Evolutionary conservation across 495 filamentous ascomycete genomes (phyloP), one percentile per base, ranked within the genome.

Genomic region (Penicillium bovifimosum): DNA sequence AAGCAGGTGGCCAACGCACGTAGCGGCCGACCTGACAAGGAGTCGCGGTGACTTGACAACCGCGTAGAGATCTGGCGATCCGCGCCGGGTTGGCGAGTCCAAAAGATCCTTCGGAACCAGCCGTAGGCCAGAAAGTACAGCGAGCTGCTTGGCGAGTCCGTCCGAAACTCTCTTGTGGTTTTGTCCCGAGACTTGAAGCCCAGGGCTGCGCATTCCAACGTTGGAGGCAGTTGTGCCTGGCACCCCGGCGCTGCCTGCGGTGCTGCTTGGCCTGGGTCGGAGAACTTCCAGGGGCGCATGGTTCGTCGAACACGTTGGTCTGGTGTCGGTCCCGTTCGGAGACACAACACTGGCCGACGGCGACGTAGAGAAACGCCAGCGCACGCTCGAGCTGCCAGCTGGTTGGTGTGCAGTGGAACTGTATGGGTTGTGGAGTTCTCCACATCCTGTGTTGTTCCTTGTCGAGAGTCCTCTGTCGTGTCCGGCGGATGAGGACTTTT

Each of bases 351-450:
- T 50, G 33, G 35, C 17, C 33, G 14, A 28, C 11, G 13, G 18
- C 10, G 17, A 16, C 20, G 35, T 28, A 2, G 50, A 40, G 6
- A 41, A 13, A n/a, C 54, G 42, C 50, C 38, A 52, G 44, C 50
- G 47, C 26, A 41, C 8, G 13, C 31, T 41, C 18, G 58, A 28
- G 7, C 50, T 39, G 36, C 31, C 35, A 26, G 16, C 29, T 7
- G 49, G 17, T 8, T 26, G 42, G 6, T 9, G 28, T 18, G n/a
- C 6, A 27, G 33, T 7, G 10, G 14, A 50, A 20, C 3, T 13
- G 31, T 18, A 43, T 43, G 41, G 10, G 28, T 29, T 7, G 26
- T 41, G 60, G 28, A 45, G 33, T 52, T 50, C 10, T 36, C 45
- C 45, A 14, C 10, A n/a, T 28, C 16, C 36, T 20, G 33, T 10